Conservation (phyloP, 192 early-diverging fungal genomes). For the Gigaspora rosea region DNA sequence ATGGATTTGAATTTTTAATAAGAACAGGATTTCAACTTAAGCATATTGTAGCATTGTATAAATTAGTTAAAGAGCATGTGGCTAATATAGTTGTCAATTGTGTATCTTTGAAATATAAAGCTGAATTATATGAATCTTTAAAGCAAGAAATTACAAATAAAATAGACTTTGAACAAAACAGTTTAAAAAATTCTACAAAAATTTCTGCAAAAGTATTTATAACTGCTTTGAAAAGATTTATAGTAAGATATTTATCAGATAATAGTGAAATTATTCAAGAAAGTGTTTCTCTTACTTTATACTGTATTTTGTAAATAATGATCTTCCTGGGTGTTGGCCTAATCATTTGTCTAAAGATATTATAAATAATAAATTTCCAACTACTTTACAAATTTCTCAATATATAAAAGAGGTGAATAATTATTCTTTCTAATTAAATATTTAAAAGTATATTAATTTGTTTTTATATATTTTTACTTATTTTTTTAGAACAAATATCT, state of each 20-base stretch:
- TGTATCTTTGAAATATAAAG: background rate
- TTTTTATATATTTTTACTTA: too few relatives aligned
- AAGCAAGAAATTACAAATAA: background rate
- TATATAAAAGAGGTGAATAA: background rate
- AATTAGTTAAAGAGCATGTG: constrained; percentile 26
- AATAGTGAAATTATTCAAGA: background rate
- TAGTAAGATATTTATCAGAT: constrained; percentile 6
- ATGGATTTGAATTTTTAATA: background rate
- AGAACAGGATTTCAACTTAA: constrained; percentile 12
- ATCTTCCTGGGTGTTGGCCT: background rate
- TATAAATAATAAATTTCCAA: background rate
- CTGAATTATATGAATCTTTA: background rate
- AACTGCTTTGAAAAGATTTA: constrained; percentile 29
- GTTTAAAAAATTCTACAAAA: background rate
- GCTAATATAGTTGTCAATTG: constrained; percentile 11
- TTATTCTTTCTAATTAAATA: too few relatives aligned
- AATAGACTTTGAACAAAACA: background rate
- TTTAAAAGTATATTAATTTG: too few relatives aligned
- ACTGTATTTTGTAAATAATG: background rate
- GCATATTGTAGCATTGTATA: constrained; percentile 20
- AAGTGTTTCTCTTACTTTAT: background rate
- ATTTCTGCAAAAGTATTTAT: constrained; percentile 23
- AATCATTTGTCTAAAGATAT: background rate
- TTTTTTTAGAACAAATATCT: too few relatives aligned
- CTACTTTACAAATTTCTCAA: background rate